A percentile compares a stretch with the other conserved stretches of the same genome.
phyloP scores from a whole-genome alignment of 306 rosid species.

The Lablab purpureus region DNA sequence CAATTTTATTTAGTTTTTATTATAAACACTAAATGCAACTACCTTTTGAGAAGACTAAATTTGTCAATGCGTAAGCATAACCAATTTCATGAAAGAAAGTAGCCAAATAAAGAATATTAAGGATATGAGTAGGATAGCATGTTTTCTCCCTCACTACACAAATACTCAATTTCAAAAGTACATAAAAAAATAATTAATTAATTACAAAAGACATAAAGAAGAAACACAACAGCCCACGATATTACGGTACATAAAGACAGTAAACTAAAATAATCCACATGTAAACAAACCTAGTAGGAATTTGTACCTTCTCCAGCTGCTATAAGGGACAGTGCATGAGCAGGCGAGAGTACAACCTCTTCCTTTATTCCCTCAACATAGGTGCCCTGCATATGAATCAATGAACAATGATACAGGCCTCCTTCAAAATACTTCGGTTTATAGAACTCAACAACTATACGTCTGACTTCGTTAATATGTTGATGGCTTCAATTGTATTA shows the following conservation, averaged over 20 bases:
- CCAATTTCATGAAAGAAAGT: conserved; percentile 35
- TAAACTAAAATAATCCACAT: conserved; percentile 35
- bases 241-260: conserved; percentile 28
- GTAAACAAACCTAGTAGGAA: conserved; percentile 27
- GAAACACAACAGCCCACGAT: conserved; percentile 18
- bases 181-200: conserved; percentile 21
- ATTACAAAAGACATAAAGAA: conserved; percentile 27
- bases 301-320: conserved; percentile 98
- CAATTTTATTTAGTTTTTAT: not conserved
- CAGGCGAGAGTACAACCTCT: conserved; percentile 99
- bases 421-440: conserved; percentile 38
- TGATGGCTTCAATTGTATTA: conserved; percentile 4
- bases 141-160: conserved; percentile 3
- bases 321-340: conserved; percentile 96
- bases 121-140: conserved; percentile 11
- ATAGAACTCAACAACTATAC: conserved; percentile 21
- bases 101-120: conserved; percentile 1
- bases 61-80: conserved; percentile 31
- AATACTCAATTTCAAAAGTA: conserved; percentile 26
- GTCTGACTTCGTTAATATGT: conserved; percentile 12
- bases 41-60: conserved; percentile 17
- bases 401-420: conserved; percentile 39
- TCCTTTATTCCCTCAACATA: conserved; percentile 98
- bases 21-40: conserved; percentile 40
- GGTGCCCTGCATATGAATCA: conserved; percentile 76